Percentiles rank a stretch among this genome's conserved stretches.
These are phyloP conservation scores for Penicillium nucicola DNA, from an alignment of 495 filamentous ascomycete genomes.

Conservation along the genomic window DNA sequence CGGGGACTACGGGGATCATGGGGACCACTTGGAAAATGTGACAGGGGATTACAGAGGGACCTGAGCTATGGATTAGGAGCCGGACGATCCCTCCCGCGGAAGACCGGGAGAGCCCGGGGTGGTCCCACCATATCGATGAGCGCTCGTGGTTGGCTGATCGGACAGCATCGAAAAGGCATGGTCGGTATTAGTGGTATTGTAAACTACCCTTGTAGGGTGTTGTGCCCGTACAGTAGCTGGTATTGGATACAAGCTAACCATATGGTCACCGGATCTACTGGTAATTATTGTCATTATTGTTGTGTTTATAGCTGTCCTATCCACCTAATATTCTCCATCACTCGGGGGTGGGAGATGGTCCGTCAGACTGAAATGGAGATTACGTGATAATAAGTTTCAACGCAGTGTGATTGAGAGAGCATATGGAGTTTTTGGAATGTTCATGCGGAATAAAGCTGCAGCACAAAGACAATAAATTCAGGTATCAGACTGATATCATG, in stretches of 20 bases:
- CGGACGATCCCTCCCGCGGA: slow-evolving; percentile 15
- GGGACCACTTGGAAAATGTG: not conserved
- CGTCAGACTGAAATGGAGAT: too few species aligned
- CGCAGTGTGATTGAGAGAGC: too few species aligned
- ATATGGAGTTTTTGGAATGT: too few species aligned
- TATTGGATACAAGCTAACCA: not conserved
- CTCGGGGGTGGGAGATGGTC: too few species aligned
- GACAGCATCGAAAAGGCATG: not conserved
- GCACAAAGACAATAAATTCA: too few species aligned
- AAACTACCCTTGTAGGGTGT: not conserved
- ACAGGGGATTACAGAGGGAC: not conserved
- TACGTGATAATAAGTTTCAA: too few species aligned
- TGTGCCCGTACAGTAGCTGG: not conserved
- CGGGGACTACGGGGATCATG: slow-evolving; percentile 12
- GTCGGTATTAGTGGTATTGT: not conserved
- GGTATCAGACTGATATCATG: too few species aligned
- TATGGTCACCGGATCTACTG: not conserved
- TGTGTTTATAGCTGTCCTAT: not conserved
- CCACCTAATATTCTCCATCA: not conserved
- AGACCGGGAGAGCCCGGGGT: slow-evolving; percentile 17
- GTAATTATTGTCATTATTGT: too few species aligned
- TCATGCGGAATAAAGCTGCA: too few species aligned
- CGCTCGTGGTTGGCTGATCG: slow-evolving; percentile 14
- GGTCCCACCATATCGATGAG: slow-evolving; percentile 15
- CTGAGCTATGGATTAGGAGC: slow-evolving; percentile 1